Percentiles rank a stretch among this genome's conserved stretches.
These are phyloP conservation scores for Diaporthe ampelina DNA, from an alignment of 2,329 filamentous ascomycete genomes.

Conservation along the genomic window DNA sequence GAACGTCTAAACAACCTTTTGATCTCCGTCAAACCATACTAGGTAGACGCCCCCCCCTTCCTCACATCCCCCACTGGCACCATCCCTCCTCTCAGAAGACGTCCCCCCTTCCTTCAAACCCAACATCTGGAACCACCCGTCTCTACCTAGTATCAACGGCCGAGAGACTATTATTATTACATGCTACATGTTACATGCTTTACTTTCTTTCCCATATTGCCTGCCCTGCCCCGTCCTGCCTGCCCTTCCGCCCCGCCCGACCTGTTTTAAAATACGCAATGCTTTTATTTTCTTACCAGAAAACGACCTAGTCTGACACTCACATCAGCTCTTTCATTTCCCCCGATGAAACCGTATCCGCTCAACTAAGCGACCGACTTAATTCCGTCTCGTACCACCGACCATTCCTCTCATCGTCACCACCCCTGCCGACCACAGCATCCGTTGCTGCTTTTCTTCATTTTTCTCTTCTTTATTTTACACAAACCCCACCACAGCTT, in stretches of 20 bases:
- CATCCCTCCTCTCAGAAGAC: background rate
- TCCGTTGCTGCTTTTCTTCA: background rate
- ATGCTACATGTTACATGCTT: constrained; percentile 31
- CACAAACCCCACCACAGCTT: background rate
- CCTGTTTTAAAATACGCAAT: constrained; percentile 33
- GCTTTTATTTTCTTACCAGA: constrained; percentile 27
- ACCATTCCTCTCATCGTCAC: constrained; percentile 19
- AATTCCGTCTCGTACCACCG: constrained; percentile 26
- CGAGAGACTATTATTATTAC: constrained; percentile 33
- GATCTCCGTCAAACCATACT: constrained; percentile 31
- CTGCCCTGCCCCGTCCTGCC: constrained; percentile 33
- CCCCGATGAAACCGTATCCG: constrained; percentile 30
- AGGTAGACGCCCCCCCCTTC: constrained; percentile 30
- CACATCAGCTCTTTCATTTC: constrained; percentile 33
- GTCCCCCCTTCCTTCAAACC: constrained; percentile 1
- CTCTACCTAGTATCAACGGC: constrained; percentile 18
- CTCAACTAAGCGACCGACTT: constrained; percentile 31
- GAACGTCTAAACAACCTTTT: constrained; percentile 31
- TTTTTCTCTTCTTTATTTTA: background rate
- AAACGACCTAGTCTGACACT: constrained; percentile 32
- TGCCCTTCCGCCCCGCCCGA: constrained; percentile 26
- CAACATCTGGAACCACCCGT: constrained; percentile 13
- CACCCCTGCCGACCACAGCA: constrained; percentile 5
- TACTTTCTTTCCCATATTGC: constrained; percentile 31
- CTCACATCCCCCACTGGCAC: background rate